Evolutionary conservation across 2,329 filamentous ascomycete genomes (phyloP).

Genomic region (Pleurostoma richardsiae): DNA sequence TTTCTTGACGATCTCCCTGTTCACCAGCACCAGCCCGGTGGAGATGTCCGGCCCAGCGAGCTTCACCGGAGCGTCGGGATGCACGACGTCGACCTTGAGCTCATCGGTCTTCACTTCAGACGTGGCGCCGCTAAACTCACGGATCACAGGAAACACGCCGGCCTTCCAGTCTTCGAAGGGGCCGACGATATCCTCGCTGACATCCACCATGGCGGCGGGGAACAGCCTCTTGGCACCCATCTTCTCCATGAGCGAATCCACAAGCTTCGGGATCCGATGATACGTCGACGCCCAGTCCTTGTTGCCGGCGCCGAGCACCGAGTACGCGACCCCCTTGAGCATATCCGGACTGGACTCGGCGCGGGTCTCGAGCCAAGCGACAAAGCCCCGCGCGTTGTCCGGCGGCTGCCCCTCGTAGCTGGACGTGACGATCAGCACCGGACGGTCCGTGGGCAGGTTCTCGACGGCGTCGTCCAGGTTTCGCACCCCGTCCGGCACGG

Average conservation of each 20-base stretch:
- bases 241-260: constrained; percentile 35
- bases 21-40: constrained; percentile 5
- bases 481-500: constrained; percentile 28
- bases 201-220: constrained; percentile 39
- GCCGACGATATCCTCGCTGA: constrained; percentile 42
- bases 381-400: constrained; percentile 51
- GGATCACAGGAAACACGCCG: constrained; percentile 24
- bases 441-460: constrained; percentile 39
- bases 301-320: constrained; percentile 52
- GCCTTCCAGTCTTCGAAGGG: constrained; percentile 45
- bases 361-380: constrained; percentile 45
- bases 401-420: constrained; percentile 54
- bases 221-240: constrained; percentile 38
- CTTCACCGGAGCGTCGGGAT: constrained; percentile 8
- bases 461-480: constrained; percentile 45
- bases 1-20: constrained; percentile 9
- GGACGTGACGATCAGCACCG: constrained; percentile 48
- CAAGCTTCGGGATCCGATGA: constrained; percentile 42
- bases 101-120: constrained; percentile 7
- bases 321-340: constrained; percentile 42
- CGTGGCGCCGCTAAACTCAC: constrained; percentile 8
- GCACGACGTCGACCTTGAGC: constrained; percentile 9
- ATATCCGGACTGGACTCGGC: constrained; percentile 16
- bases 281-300: constrained; percentile 37
- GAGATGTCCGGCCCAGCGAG: constrained; percentile 9